Base-by-base conservation (phyloP, 2,329 filamentous ascomycete species). In the Pseudopithomyces maydicus region DNA sequence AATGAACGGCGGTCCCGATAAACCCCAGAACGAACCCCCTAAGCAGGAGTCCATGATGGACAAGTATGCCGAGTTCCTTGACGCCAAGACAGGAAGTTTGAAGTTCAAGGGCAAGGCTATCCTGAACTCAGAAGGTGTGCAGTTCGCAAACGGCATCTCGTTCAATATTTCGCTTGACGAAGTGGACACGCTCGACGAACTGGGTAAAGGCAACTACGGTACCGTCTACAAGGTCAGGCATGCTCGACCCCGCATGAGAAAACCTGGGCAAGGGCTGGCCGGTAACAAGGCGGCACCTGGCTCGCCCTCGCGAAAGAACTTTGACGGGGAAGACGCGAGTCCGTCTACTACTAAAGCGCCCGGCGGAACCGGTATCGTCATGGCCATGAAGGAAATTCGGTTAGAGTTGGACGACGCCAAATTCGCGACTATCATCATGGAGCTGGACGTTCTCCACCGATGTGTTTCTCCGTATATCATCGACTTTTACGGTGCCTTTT, bases 341-440 rank as follows among this genome's bases (percentile, higher is more conserved):
- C 79, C 68, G n/a, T 67, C 64, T 17, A 61, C 68, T 15, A 58
- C 66, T 20, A 74, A 74, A 43, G 58, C 73, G 29, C 65, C 70
- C n/a, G 79, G 79, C 4, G 86, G 85, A 42, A 88, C 88, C 0
- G 92, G 94, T 17, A 85, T 90, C 48, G 83, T 97, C 57, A 98
- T 99, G 95, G 95, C 95, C 14, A 99, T 99, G 95, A 99, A 99
- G 76, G 95, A 99, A 77, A 96, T 99, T 68, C 87, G 95, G 19
- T 82, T 99, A 10, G 95, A 99, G 76, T 82, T 99, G 52, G 95
- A 99, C 70, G 95, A 99, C 75, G 90, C 92, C 61, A 99, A 99
- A 76, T 97, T 99, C 73, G 89, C 91, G 6, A 93, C 94, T 36
- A 99, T 99, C 71, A 90, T 98, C 68, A 99, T 98, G 85, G 95